These are phyloP conservation scores for Candida succiphila DNA, from an alignment of 805 yeast species.

Conservation along the genomic window DNA sequence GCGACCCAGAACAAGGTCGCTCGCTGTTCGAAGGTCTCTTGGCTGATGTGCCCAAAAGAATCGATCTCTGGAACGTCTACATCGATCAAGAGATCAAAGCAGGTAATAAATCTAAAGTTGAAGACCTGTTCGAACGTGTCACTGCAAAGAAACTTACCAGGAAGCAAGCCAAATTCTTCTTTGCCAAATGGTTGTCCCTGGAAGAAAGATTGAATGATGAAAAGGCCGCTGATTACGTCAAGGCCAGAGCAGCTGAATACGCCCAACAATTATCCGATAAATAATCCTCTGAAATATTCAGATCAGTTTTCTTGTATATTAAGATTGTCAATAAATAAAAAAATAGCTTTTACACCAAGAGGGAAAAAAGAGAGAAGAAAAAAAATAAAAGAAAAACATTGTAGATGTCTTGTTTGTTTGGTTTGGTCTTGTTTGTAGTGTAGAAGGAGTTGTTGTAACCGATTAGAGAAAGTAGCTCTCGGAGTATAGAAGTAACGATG, in stretches of 20 bases:
- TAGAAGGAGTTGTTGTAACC: no score
- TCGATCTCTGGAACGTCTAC: conserved; percentile 92
- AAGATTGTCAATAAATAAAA: no score
- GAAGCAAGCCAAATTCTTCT: conserved; percentile 92
- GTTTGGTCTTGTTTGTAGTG: no score
- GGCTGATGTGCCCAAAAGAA: conserved; percentile 82
- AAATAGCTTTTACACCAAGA: no score
- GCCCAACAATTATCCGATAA: conserved; percentile 18
- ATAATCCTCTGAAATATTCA: no score
- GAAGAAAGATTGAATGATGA: conserved; percentile 65
- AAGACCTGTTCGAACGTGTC: conserved; percentile 77
- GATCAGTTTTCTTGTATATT: neutral
- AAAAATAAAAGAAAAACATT: no score
- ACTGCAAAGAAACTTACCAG: conserved; percentile 55
- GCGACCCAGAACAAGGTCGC: conserved; percentile 91
- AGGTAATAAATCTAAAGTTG: conserved; percentile 57
- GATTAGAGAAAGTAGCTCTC: no score
- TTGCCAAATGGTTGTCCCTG: conserved; percentile 79
- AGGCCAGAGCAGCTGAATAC: conserved; percentile 81
- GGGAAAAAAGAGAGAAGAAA: no score
- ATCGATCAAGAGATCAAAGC: conserved; percentile 84
- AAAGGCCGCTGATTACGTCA: conserved; percentile 71
- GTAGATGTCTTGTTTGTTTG: no score
- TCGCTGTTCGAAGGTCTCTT: conserved; percentile 88
- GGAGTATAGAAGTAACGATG: no score